A percentile compares a stretch with the other conserved stretches of the same genome.
Conservation (phyloP, 768 basidiomycete genomes). For the Boletales sp. region DNA sequence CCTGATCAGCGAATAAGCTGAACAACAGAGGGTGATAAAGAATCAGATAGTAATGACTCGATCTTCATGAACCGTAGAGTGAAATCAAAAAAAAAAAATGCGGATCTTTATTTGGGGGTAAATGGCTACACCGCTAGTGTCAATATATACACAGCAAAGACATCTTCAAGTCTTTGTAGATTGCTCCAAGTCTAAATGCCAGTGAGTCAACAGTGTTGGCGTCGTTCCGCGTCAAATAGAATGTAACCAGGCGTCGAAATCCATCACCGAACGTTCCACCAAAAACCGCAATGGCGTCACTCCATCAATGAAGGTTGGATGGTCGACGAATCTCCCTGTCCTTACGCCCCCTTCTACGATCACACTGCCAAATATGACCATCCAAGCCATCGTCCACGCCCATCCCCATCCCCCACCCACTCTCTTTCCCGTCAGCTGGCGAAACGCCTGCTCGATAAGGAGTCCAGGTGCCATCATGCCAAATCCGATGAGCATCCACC, state of each 20-base stretch:
- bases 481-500: conserved; percentile 45
- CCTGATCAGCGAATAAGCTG: too few species aligned
- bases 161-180: too few species aligned
- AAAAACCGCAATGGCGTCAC: neutral
- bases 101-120: too few species aligned
- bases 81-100: too few species aligned
- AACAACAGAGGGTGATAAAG: too few species aligned
- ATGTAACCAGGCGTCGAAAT: conserved; percentile 16
- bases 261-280: conserved; percentile 9
- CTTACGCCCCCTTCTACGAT: conserved; percentile 21
- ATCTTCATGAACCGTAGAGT: too few species aligned
- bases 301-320: conserved; percentile 5
- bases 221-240: neutral
- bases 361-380: conserved; percentile 20
- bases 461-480: conserved; percentile 52
- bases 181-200: too few species aligned
- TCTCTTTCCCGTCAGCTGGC: conserved; percentile 20
- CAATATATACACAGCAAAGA: too few species aligned
- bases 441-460: conserved; percentile 40
- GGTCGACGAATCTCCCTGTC: conserved; percentile 9
- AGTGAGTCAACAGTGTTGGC: too few species aligned
- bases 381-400: conserved; percentile 34
- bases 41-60: too few species aligned
- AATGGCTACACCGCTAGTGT: too few species aligned
- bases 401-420: conserved; percentile 31